Evolutionary conservation across 2,329 filamentous ascomycete genomes (phyloP).

Genomic region (Laburnicola sp.): DNA sequence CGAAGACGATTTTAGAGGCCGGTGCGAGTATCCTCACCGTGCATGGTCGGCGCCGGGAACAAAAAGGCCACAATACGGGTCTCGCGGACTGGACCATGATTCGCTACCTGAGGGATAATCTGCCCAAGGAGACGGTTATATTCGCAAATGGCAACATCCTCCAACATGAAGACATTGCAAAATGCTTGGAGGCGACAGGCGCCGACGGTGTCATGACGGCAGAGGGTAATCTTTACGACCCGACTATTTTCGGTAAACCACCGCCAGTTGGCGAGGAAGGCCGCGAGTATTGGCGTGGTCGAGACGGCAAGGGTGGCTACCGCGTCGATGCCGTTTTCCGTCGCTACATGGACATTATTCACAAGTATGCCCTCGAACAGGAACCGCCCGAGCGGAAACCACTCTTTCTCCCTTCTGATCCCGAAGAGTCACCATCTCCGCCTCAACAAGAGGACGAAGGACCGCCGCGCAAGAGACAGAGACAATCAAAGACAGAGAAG

Average conservation of each 20-base stretch:
- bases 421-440: conserved; percentile 42
- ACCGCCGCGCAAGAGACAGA: conserved; percentile 43
- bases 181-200: conserved; percentile 79
- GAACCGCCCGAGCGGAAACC: conserved; percentile 69
- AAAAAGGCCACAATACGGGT: conserved; percentile 95
- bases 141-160: conserved; percentile 97
- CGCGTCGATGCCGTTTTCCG: conserved; percentile 85
- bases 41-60: conserved; percentile 83
- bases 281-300: conserved; percentile 81
- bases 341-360: conserved; percentile 87
- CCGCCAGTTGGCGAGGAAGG: conserved; percentile 67
- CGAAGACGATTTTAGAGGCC: conserved; percentile 79
- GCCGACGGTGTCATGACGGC: conserved; percentile 95
- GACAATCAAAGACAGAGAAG: conserved; percentile 49
- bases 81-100: conserved; percentile 90
- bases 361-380: conserved; percentile 71
- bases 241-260: conserved; percentile 75
- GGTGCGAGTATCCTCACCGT: conserved; percentile 93
- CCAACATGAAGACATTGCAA: conserved; percentile 73
- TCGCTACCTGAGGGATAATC: conserved; percentile 75
- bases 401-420: conserved; percentile 69
- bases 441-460: conserved; percentile 23
- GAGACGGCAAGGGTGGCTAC: conserved; percentile 79
- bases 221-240: conserved; percentile 92
- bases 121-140: conserved; percentile 85